Evolutionary conservation across 1,284 basidiomycete genomes (phyloP).

Genomic region (Prillingera fragicola): DNA sequence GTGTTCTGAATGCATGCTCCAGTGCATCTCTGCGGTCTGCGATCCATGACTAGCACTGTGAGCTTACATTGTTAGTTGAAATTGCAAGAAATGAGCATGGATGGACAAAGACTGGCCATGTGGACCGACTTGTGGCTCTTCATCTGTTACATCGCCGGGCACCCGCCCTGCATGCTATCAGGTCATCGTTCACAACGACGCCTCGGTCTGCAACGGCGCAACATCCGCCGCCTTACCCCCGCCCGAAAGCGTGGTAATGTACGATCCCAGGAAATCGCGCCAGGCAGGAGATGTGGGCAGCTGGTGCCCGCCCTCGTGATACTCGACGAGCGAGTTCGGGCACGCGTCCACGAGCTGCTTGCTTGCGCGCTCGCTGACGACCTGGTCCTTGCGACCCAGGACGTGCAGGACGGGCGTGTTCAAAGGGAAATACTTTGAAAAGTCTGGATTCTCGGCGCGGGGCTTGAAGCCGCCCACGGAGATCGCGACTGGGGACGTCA

Average conservation of each 20-base stretch:
- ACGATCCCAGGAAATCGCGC: neutral
- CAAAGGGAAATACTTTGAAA: constrained; percentile 51
- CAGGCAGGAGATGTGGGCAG: neutral
- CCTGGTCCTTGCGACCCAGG: constrained; percentile 70
- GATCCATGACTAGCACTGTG: too few species aligned
- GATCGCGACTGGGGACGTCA: constrained; percentile 49
- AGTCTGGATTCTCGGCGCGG: constrained; percentile 38
- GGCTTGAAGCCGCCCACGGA: constrained; percentile 51
- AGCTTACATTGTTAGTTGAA: too few species aligned
- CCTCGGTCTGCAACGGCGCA: neutral
- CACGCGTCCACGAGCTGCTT: constrained; percentile 60
- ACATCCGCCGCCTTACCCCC: neutral
- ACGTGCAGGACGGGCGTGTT: constrained; percentile 62
- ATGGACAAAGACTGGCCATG: too few species aligned
- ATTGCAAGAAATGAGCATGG: too few species aligned
- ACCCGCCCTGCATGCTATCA: too few species aligned
- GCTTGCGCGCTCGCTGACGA: constrained; percentile 68
- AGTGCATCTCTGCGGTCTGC: too few species aligned
- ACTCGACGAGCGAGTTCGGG: constrained; percentile 36
- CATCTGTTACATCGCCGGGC: too few species aligned
- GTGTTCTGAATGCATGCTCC: too few species aligned
- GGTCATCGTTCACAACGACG: too few species aligned
- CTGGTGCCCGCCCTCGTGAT: constrained; percentile 38
- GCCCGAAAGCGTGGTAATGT: neutral
- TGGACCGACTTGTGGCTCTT: too few species aligned